Base-by-base conservation (phyloP, 345 rosid genomes). In the Moricandia arvensis region DNA sequence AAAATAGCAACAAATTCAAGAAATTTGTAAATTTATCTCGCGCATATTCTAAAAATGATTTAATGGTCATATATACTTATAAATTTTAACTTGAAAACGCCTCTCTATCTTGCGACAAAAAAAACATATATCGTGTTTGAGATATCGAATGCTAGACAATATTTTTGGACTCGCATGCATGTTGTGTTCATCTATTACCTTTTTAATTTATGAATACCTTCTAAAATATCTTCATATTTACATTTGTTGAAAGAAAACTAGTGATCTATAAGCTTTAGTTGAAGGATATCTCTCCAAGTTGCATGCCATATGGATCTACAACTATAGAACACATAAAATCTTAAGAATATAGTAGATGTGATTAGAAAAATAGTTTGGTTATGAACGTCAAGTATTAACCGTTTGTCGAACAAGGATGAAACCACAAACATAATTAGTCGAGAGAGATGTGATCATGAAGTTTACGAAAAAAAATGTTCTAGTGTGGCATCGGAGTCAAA, bases 391-490 rank as follows among this genome's bases (percentile, higher is more conserved):
- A 55, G 26, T 58, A 12, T 12, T 12, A 58, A 27, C 27, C 34
- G 15, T 12, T 43, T 55, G n/a, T 58, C 33, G 8, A 58, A 58
- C 62, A 58, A 58, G 62, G 63, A 59, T 57, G 33, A 57, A 55
- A 55, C 60, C 60, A 55, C 60, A 24, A 58, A 58, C 4, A 13
- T 4, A 58, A 27, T 27, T 13, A 59, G 35, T 4, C 4, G 8
- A 13, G 17, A 27, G 17, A 7, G 15, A 59, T 6, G 34, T 37
- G 63, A 29, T 59, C 38, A 30, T 59, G 63, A 31, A 7, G 11
- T 7, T 7, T 7, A 59, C 38, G 11, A 30, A 59, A 21, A 21
- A 21, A 3, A 30, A 7, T 24, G 59, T 55, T 55, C 6, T 55
- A 55, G 31, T 55, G 30, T 55, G 30, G 59, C 27, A 54, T 54